These are phyloP conservation scores for Moesziomyces sp. DNA, from an alignment of 1,284 basidiomycete genomes.

Conservation along the genomic window DNA sequence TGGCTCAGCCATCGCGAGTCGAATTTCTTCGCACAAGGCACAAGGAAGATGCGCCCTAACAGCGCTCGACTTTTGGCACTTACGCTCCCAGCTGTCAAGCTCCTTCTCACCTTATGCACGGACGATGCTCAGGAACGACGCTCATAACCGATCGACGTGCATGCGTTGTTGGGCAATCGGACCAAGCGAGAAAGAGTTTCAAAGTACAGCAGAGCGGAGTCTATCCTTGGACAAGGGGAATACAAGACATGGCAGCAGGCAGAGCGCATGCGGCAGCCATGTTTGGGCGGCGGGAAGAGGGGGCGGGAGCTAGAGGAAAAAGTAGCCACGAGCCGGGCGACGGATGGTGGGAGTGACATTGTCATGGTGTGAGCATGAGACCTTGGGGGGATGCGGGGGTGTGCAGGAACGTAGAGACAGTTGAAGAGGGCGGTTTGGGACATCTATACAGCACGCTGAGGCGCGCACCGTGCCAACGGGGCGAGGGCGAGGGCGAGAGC, in stretches of 20 bases:
- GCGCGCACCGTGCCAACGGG: too few relatives aligned
- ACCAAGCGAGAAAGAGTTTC: neutral
- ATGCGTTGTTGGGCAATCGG: too few relatives aligned
- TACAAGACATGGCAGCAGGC: slow-evolving; percentile 12
- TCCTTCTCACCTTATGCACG: too few relatives aligned
- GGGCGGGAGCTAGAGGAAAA: too few relatives aligned
- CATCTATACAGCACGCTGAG: neutral
- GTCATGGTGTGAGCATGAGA: neutral
- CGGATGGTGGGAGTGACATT: neutral
- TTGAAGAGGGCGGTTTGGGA: neutral
- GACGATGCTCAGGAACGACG: too few relatives aligned
- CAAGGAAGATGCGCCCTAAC: too few relatives aligned
- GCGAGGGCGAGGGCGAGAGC: neutral
- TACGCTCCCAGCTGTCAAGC: too few relatives aligned
- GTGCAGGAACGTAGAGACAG: neutral
- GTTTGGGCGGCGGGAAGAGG: neutral
- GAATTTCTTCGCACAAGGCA: too few relatives aligned
- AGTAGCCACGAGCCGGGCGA: too few relatives aligned
- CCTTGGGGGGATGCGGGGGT: neutral
- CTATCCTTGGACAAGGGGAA: slow-evolving; percentile 22
- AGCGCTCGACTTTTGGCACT: too few relatives aligned
- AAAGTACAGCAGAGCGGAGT: slow-evolving; percentile 34
- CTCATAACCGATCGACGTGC: too few relatives aligned
- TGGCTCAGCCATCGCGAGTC: neutral
- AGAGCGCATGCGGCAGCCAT: too few relatives aligned